Conservation (phyloP, 805 yeast species). For the Candida succiphila region DNA sequence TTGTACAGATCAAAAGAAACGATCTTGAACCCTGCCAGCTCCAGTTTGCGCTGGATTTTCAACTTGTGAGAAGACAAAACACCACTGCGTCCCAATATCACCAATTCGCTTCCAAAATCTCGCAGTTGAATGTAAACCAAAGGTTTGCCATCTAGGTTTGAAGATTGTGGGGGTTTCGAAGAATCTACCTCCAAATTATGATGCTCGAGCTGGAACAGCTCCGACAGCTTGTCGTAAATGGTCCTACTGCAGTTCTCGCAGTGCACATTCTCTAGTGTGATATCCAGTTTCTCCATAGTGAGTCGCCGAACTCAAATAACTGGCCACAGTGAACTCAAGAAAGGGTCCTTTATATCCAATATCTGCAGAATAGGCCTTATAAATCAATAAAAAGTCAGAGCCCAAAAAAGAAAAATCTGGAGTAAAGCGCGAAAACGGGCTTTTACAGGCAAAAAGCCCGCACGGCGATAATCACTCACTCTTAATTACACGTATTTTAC, state of each 20-base stretch:
- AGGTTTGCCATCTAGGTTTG: slow-evolving; percentile 3
- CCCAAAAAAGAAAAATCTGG: no score
- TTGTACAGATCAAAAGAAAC: slow-evolving; percentile 6
- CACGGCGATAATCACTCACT: no score
- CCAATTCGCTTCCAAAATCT: slow-evolving; percentile 9
- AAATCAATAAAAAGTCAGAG: no score
- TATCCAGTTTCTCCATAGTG: slow-evolving; percentile 14
- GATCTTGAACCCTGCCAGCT: slow-evolving; percentile 27
- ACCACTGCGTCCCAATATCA: background rate
- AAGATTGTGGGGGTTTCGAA: background rate
- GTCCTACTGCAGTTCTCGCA: slow-evolving; percentile 41
- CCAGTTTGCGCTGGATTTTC: slow-evolving; percentile 17
- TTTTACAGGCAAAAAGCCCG: no score
- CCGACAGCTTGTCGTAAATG: slow-evolving; percentile 24
- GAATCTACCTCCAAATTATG: background rate
- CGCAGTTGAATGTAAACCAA: slow-evolving; percentile 12
- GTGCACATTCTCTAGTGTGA: slow-evolving; percentile 37
- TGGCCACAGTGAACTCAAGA: no score
- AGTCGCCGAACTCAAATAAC: no score
- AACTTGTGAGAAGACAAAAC: background rate
- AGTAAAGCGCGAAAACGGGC: no score
- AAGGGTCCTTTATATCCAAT: no score
- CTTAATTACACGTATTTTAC: no score
- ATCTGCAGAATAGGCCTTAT: no score
- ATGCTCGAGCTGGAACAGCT: slow-evolving; percentile 10